Conservation (phyloP, 2,329 filamentous ascomycete genomes). For the Fulvia fulva region DNA sequence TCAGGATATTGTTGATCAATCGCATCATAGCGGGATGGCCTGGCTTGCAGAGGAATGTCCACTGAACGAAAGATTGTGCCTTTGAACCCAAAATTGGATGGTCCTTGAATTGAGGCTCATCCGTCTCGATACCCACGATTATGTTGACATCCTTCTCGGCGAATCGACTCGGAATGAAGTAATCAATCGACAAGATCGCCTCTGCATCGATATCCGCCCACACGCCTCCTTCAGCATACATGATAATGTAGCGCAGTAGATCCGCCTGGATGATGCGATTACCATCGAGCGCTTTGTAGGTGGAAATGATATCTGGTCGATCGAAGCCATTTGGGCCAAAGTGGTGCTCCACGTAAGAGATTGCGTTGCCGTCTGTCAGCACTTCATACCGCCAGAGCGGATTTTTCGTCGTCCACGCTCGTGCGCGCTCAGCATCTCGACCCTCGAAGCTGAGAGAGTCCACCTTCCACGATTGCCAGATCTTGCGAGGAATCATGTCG, state of each 20-base stretch:
- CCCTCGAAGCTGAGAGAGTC: conserved; percentile 63
- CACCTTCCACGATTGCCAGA: conserved; percentile 74
- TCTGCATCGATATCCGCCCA: conserved; percentile 59
- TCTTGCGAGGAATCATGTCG: conserved; percentile 54
- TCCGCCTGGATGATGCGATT: conserved; percentile 61
- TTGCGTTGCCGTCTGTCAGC: conserved; percentile 62
- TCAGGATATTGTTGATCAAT: conserved; percentile 64
- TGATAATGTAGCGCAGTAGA: conserved; percentile 60
- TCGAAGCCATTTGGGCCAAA: conserved; percentile 60
- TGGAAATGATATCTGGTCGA: conserved; percentile 60
- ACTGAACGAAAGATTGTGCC: conserved; percentile 67
- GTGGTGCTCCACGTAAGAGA: conserved; percentile 63
- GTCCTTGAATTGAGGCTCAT: conserved; percentile 60
- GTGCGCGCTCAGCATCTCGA: conserved; percentile 55
- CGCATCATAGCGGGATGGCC: conserved; percentile 62
- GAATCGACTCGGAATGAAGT: conserved; percentile 61
- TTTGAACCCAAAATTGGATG: conserved; percentile 65
- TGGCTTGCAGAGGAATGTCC: conserved; percentile 69
- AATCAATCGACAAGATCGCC: conserved; percentile 48
- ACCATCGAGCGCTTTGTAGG: conserved; percentile 56
- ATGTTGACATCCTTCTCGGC: conserved; percentile 60
- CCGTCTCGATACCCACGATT: conserved; percentile 66
- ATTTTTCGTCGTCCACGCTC: conserved; percentile 63
- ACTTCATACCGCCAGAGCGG: conserved; percentile 64
- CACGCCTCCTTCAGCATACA: conserved; percentile 61